Evolutionary conservation across 495 filamentous ascomycete genomes (phyloP).

Genomic region (Lasiosphaeria ovina): DNA sequence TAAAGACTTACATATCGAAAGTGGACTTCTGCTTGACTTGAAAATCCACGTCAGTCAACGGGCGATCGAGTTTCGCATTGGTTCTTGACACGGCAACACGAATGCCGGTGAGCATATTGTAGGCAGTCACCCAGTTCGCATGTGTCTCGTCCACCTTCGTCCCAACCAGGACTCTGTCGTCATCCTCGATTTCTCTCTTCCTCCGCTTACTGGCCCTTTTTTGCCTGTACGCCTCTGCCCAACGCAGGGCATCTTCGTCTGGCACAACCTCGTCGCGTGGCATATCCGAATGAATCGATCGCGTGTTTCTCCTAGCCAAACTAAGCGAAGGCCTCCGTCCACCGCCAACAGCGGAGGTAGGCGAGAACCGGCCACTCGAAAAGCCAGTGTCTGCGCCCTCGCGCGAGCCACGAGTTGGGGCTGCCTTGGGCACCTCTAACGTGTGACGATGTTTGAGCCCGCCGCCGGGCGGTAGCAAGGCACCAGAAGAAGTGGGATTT

Average conservation of each 20-base stretch:
- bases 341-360: slow-evolving; percentile 54
- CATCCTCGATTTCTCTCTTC: slow-evolving; percentile 84
- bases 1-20: slow-evolving; percentile 72
- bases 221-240: slow-evolving; percentile 88
- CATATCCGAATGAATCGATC: slow-evolving; percentile 79
- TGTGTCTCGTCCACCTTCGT: slow-evolving; percentile 98
- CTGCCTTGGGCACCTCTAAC: slow-evolving; percentile 73
- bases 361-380: slow-evolving; percentile 81
- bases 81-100: slow-evolving; percentile 94
- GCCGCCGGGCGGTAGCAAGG: slow-evolving; percentile 39
- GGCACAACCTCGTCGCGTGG: slow-evolving; percentile 77
- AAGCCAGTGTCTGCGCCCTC: slow-evolving; percentile 64
- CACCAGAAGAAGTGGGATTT: slow-evolving; percentile 41
- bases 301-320: slow-evolving; percentile 74
- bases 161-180: slow-evolving; percentile 91
- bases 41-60: slow-evolving; percentile 87
- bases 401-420: slow-evolving; percentile 47
- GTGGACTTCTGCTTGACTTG: slow-evolving; percentile 92
- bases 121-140: slow-evolving; percentile 96
- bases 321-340: slow-evolving; percentile 76
- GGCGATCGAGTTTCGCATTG: slow-evolving; percentile 92
- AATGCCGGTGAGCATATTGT: slow-evolving; percentile 99
- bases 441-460: slow-evolving; percentile 82
- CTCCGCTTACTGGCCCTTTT: slow-evolving; percentile 81
- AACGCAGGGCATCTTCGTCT: slow-evolving; percentile 84